Base-by-base conservation (phyloP, 2,329 filamentous ascomycete genomes). In the Dactylellina parvicollis region DNA sequence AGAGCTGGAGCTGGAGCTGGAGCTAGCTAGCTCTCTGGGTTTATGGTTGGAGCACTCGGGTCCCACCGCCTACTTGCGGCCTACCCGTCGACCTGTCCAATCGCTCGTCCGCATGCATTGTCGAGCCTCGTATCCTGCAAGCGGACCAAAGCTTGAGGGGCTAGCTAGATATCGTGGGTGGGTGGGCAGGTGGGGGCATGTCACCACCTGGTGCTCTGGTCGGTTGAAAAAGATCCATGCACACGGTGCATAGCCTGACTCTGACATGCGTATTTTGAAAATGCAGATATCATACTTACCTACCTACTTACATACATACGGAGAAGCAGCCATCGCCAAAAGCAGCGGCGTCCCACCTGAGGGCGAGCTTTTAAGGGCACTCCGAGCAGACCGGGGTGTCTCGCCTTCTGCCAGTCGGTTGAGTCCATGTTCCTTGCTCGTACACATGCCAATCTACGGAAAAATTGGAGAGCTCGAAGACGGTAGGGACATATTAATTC, bases 381-480 rank as follows among this genome's bases (percentile, higher is more conserved):
- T 52, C 55, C 47, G 64, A 32, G 22, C 46, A 44, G 26, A 54
- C 52, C 52, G 44, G 54, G 44, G 42, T 50, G 26, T 67, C 32
- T 50, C 57, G 50, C 28, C 49, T 66, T 71, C 57, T 62, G 66
- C 57, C 66, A 46, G 66, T 61, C 59, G 62, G 62, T 44, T 56
- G 46, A 55, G 14, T 61, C 26, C 38, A 46, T 46, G 56, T 54
- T 38, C 44, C 42, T 52, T 50, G 42, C 32, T 49, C 61, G 16
- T 61, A 54, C 46, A 67, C 62, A 67, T 67, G 42, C 36, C 50
- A 65, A 65, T 72, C 56, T 60, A 54, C 52, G 67, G 67, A 56
- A 72, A 72, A 65, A 72, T 72, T 52, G 59, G 20, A 57, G 67
- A 72, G 67, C 59, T 72, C 67, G 52, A 72, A 65, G 28, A 26